A percentile compares a stretch with the other conserved stretches of the same genome.
Conservation (phyloP, 2,329 filamentous ascomycete species). For the Sclerotinia trifoliorum region DNA sequence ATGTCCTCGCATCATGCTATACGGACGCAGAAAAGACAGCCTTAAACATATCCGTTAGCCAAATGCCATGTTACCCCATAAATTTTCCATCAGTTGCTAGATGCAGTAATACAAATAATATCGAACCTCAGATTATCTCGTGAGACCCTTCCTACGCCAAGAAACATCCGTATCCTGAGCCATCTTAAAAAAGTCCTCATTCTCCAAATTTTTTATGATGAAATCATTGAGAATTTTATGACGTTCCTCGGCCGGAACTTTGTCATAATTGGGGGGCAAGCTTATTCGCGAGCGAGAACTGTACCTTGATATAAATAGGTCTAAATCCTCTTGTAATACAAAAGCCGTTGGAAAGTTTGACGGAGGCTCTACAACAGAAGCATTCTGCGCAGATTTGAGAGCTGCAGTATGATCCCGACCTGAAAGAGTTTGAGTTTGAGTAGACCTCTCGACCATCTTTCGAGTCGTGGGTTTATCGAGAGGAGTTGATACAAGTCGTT, state of each 20-base stretch:
- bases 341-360: background rate
- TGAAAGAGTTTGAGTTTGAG: conserved; percentile 36
- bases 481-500: conserved; percentile 24
- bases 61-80: background rate
- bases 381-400: background rate
- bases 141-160: conserved; percentile 50
- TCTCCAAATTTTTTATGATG: conserved; percentile 50
- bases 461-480: conserved; percentile 18
- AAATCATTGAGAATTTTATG: conserved; percentile 48
- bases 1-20: background rate
- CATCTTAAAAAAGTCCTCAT: conserved; percentile 50
- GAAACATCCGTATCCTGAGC: conserved; percentile 50
- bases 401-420: conserved; percentile 27
- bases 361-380: background rate
- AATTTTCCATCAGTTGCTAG: background rate
- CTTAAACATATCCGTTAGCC: background rate
- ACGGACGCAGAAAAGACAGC: background rate
- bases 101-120: background rate
- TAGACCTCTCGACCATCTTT: conserved; percentile 37
- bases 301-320: background rate
- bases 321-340: conserved; percentile 9
- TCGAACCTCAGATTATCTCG: conserved; percentile 31
- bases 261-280: conserved; percentile 15
- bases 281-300: background rate
- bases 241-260: conserved; percentile 43